A percentile compares a stretch with the other conserved stretches of the same genome.
These are phyloP conservation scores for Cornus kousa DNA, from an alignment of 148 eudicot species.

Conservation along the genomic window DNA sequence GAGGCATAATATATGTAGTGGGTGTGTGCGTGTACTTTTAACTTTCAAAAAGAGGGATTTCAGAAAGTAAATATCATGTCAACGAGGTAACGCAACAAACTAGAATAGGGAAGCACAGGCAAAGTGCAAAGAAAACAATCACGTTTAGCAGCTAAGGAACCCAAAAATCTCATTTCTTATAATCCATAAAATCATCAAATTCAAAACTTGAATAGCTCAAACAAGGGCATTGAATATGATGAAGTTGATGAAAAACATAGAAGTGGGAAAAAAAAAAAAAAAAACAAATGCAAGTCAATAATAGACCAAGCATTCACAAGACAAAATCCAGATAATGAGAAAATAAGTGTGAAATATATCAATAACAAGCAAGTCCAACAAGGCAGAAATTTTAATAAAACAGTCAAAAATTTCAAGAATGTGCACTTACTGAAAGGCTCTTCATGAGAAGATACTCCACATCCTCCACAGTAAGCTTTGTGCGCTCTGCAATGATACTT, in stretches of 20 bases:
- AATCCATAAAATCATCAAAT: no score
- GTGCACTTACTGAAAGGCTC: constrained; percentile 81
- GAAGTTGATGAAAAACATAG: not conserved
- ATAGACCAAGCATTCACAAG: not conserved
- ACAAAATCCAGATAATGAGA: not conserved
- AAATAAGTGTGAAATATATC: not conserved
- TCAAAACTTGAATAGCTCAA: not conserved
- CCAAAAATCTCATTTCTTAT: no score
- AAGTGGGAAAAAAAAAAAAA: not conserved
- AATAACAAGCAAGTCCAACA: not conserved
- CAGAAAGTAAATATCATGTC: not conserved
- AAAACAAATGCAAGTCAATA: not conserved
- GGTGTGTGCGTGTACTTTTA: no score
- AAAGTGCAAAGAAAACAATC: no score
- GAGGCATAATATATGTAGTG: no score
- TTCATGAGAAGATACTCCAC: constrained; percentile 98
- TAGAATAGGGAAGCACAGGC: not conserved
- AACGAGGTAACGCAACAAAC: not conserved
- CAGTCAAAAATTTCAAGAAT: not conserved
- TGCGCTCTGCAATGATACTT: constrained; percentile 75
- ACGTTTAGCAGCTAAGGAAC: no score
- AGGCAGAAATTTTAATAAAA: not conserved
- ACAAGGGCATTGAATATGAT: not conserved
- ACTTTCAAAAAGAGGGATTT: no score
- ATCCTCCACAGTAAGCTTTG: constrained; percentile 72